Percentiles rank a stretch among this genome's conserved stretches.
Conservation (phyloP, 805 yeast genomes). For the Maudiozyma serrabonitensis region DNA sequence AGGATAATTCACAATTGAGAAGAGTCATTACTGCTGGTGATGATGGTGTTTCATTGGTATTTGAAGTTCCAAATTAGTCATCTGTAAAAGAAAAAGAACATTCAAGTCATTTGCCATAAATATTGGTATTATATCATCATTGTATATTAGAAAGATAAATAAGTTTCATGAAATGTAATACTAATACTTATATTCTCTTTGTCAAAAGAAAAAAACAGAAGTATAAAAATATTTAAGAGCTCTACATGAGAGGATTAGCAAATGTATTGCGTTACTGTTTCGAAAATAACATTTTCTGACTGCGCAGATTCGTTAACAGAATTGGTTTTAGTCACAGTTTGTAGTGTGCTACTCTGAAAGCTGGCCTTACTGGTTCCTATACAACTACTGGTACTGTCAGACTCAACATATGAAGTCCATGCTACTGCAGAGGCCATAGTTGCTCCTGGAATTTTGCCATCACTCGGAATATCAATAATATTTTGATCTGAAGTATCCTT, state of each 20-base stretch:
- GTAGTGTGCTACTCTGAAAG: background rate
- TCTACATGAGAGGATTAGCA: background rate
- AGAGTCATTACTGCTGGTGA: conserved; percentile 89
- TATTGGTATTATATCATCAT: background rate
- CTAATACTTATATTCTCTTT: no score
- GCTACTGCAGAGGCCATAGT: conserved; percentile 31
- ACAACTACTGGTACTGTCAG: background rate
- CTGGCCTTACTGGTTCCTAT: background rate
- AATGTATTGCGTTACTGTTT: background rate
- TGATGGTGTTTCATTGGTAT: conserved; percentile 85
- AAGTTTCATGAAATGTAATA: background rate
- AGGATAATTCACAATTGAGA: conserved; percentile 21
- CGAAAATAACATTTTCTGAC: background rate
- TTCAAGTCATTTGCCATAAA: no score
- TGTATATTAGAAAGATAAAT: background rate
- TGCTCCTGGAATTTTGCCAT: conserved; percentile 42
- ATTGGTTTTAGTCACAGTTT: background rate
- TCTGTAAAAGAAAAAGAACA: no score
- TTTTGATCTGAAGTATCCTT: conserved; percentile 21
- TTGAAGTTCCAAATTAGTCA: conserved; percentile 30
- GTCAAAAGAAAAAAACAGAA: no score
- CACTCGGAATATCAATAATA: conserved; percentile 36
- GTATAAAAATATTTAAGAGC: no score
- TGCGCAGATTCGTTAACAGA: background rate
- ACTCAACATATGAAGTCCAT: conserved; percentile 13